Percentiles rank a stretch among this genome's conserved stretches.
phyloP scores from a whole-genome alignment of 208 protist genomes.

The Wallacemonas sp. region DNA sequence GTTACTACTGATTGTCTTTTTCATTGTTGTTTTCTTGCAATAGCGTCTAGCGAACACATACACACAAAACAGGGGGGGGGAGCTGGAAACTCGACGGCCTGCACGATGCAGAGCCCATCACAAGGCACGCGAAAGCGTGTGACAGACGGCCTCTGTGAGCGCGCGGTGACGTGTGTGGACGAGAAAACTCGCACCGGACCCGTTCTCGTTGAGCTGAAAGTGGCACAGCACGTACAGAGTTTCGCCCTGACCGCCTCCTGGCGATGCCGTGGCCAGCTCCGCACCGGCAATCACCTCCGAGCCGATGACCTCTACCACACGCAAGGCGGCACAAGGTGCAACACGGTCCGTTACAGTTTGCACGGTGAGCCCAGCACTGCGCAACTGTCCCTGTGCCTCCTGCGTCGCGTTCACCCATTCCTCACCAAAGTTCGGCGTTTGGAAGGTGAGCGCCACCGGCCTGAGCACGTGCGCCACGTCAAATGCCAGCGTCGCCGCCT shows the following conservation, averaged over 20 bases:
- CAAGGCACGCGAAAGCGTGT: constrained; percentile 15
- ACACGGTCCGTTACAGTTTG: neutral
- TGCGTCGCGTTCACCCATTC: constrained; percentile 19
- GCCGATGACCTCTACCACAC: constrained; percentile 64
- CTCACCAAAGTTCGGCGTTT: constrained; percentile 46
- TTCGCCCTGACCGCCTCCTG: neutral
- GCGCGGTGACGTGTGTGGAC: constrained; percentile 21
- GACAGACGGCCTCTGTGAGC: constrained; percentile 21
- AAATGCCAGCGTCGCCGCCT: constrained; percentile 2
- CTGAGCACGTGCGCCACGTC: constrained; percentile 23
- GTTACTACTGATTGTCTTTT: no score
- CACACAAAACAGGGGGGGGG: no score
- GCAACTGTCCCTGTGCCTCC: constrained; percentile 25
- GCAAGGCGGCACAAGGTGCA: constrained; percentile 33
- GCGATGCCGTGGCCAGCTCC: constrained; percentile 2
- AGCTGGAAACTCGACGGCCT: no score
- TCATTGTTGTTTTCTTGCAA: no score
- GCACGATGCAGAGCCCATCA: no score
- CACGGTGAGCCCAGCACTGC: no score
- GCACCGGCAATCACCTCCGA: constrained; percentile 59
- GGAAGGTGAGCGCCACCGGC: constrained; percentile 20
- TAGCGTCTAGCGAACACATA: no score
- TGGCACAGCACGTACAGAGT: constrained; percentile 28
- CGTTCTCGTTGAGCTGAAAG: constrained; percentile 13
- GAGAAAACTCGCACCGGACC: constrained; percentile 20